These are phyloP conservation scores for Clitopilus hobsonii DNA, from an alignment of 768 basidiomycete species.

Conservation along the genomic window DNA sequence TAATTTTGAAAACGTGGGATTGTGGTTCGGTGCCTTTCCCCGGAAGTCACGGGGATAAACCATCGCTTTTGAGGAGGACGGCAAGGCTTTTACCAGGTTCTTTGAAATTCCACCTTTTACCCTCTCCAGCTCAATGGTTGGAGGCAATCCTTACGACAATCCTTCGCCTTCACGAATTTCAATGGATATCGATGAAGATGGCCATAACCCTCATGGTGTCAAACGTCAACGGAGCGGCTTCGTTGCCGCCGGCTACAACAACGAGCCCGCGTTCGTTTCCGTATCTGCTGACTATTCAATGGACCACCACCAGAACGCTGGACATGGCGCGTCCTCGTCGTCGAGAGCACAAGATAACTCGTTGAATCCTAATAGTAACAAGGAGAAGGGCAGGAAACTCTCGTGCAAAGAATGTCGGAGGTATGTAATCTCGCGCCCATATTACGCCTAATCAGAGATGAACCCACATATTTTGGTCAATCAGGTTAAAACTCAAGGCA, in stretches of 20 bases:
- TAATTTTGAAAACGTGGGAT: not conserved
- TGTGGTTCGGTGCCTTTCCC: not conserved
- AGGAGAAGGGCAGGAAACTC: constrained; percentile 30
- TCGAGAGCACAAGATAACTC: constrained; percentile 26
- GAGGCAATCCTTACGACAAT: not conserved
- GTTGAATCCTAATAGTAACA: constrained; percentile 11
- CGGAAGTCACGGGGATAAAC: not conserved
- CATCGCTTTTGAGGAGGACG: not conserved
- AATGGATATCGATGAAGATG: not conserved
- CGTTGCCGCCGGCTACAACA: not conserved
- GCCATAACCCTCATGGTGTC: not conserved
- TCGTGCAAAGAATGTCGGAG: constrained; percentile 52
- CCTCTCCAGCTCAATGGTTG: not conserved
- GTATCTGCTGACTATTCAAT: not conserved
- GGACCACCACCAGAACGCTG: not conserved
- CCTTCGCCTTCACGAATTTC: not conserved
- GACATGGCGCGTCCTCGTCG: not conserved
- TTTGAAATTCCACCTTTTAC: not conserved
- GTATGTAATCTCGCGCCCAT: constrained; percentile 17
- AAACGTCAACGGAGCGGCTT: constrained; percentile 1
- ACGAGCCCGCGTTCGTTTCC: not conserved
- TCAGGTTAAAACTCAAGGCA: constrained; percentile 47
- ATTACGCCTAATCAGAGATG: not conserved
- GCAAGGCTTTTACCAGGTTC: not conserved
- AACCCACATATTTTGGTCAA: not conserved